Evolutionary conservation across 768 basidiomycete species (phyloP), one percentile per base, ranked within the genome.

Genomic region (Hydnum rufescens): DNA sequence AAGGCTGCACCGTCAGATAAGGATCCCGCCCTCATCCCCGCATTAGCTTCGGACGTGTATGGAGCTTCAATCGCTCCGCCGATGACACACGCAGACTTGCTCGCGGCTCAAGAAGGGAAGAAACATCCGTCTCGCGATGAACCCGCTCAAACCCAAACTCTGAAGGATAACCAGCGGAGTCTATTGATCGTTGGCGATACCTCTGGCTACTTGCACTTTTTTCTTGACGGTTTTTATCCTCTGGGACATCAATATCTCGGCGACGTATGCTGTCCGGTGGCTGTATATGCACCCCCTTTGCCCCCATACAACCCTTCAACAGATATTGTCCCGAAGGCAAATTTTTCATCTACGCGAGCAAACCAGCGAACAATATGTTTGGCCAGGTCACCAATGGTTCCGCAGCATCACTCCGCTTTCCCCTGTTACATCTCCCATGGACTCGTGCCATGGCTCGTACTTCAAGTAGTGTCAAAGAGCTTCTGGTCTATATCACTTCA

Each of bases 151-250:
- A 39, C 36, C 13, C 22, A 13, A 13, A 19, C 72, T 72, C 57
- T 62, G 62, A 5, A 74, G 76, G 60, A 71, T 29, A 75, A 79
- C 59, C 53, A 60, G 19, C 64, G 66, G 53, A 84, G 81, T 58
- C 66, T 88, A 51, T 66, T 88, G 19, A 67, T 72, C 29, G 71
- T 77, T 42, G 62, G 77, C 16, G 82, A 84, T 59, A 67, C 71
- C 51, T 55, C 63, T 19, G 82, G 85, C 3, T 63, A 63, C 53
- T 61, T 85, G 34, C 73, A 78, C 62, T 73, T 66, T 56, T 87
- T 77, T 65, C 67, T 87, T 46, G 84, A 88, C 60, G 86, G 85
- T 16, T 75, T 72, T 56, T 88, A 80, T 64, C 74, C 75, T 30
- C 67, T 88, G 32, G 85, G 85, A 25, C 62, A 66, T 22, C 63